A percentile compares a stretch with the other conserved stretches of the same genome.
Evolutionary conservation across 2,329 filamentous ascomycete species (phyloP).

Genomic region (Cryoendolithus antarcticus): DNA sequence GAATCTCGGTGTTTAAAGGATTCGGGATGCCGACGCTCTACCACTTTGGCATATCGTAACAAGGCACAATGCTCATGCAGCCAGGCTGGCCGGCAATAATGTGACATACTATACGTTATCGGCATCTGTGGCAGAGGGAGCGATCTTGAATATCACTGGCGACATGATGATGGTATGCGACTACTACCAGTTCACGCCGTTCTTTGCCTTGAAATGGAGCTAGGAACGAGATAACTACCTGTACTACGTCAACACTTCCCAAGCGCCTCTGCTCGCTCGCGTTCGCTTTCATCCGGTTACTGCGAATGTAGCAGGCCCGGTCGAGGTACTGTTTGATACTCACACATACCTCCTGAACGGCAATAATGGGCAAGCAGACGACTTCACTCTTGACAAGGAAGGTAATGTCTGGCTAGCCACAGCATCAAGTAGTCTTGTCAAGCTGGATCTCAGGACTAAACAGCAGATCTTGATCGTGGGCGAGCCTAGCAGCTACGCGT

Average conservation of each 20-base stretch:
- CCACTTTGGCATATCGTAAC: too few relatives aligned
- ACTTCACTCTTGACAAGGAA: constrained; percentile 8
- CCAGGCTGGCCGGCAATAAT: too few relatives aligned
- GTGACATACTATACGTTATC: too few relatives aligned
- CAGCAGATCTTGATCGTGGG: constrained; percentile 6
- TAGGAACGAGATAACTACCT: constrained; percentile 1
- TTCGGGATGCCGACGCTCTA: too few relatives aligned
- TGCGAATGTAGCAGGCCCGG: constrained; percentile 4
- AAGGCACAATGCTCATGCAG: too few relatives aligned
- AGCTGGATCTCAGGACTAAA: constrained; percentile 5
- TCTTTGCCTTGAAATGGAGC: too few relatives aligned
- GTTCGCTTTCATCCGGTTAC: constrained; percentile 1
- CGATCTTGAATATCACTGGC: too few relatives aligned
- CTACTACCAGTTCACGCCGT: too few relatives aligned
- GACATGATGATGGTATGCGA: too few relatives aligned
- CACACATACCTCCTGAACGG: constrained; percentile 3
- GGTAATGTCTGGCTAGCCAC: constrained; percentile 10
- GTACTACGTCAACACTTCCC: constrained; percentile 9
- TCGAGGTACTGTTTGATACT: constrained; percentile 4
- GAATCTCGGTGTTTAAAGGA: too few relatives aligned
- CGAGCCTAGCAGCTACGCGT: constrained; percentile 1
- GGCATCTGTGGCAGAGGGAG: too few relatives aligned
- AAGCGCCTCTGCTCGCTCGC: constrained; percentile 5
- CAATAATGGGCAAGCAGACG: constrained; percentile 4
- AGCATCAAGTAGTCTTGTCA: constrained; percentile 8